Evolutionary conservation across 164 flowering plant species (phyloP).

Genomic region (Hamamelis virginiana): DNA sequence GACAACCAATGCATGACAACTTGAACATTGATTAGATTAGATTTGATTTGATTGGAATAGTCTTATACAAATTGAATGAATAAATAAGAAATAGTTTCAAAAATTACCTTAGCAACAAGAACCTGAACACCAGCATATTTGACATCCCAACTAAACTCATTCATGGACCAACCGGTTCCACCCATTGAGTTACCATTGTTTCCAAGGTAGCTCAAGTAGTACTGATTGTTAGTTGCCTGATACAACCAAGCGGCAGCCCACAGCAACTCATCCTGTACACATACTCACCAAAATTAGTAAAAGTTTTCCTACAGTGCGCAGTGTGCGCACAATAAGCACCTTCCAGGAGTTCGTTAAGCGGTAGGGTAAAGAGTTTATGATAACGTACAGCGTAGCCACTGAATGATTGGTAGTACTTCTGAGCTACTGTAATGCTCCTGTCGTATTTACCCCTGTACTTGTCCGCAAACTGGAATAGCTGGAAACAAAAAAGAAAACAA

Average conservation of each 20-base stretch:
- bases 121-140: conserved; percentile 95
- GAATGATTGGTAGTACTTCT: conserved; percentile 79
- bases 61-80: too few relatives aligned
- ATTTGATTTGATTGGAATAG: too few relatives aligned
- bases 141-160: conserved; percentile 94
- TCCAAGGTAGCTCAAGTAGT: conserved; percentile 67
- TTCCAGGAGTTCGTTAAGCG: too few relatives aligned
- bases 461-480: conserved; percentile 90
- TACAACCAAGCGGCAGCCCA: conserved; percentile 96
- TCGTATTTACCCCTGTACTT: conserved; percentile 95
- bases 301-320: too few relatives aligned
- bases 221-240: conserved; percentile 63
- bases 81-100: too few relatives aligned
- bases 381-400: conserved; percentile 85
- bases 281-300: too few relatives aligned
- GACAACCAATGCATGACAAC: too few relatives aligned
- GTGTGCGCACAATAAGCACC: too few relatives aligned
- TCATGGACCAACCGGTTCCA: conserved; percentile 96
- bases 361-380: not conserved
- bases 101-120: conserved; percentile 79
- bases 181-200: conserved; percentile 78
- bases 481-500: conserved; percentile 19
- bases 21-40: too few relatives aligned
- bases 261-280: conserved; percentile 76
- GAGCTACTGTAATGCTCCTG: conserved; percentile 82